Conservation (phyloP, 345 rosid genomes). For the Lepidium africanum region DNA sequence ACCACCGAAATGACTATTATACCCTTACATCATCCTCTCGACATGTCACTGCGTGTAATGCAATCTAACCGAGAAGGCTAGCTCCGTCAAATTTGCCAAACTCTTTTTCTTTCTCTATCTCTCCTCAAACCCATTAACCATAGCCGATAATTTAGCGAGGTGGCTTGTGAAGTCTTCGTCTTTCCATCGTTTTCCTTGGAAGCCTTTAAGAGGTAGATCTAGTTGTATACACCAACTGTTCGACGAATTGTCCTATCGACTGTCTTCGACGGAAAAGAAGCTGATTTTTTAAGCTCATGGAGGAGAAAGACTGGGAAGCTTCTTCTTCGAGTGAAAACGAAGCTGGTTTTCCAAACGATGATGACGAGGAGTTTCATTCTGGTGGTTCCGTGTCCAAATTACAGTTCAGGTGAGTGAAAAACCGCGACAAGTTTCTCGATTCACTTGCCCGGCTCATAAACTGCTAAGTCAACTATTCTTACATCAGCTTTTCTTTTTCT, state of each 20-base stretch:
- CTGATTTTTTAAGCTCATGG: neutral
- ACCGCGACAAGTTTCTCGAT: neutral
- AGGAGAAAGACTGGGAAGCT: conserved; percentile 17
- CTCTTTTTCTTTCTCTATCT: conserved; percentile 1
- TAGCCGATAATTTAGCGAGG: conserved; percentile 1
- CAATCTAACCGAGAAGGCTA: conserved; percentile 23
- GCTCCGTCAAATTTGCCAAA: conserved; percentile 19
- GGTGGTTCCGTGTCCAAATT: conserved; percentile 15
- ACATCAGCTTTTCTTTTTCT: neutral
- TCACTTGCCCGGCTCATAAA: neutral
- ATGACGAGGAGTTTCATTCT: conserved; percentile 24
- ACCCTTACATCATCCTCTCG: conserved; percentile 22
- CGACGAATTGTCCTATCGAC: conserved; percentile 3
- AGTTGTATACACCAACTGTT: conserved; percentile 6
- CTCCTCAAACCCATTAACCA: conserved; percentile 11
- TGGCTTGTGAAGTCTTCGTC: conserved; percentile 18
- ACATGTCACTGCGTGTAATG: conserved; percentile 21
- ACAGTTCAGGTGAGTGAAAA: conserved; percentile 35
- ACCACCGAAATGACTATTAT: neutral
- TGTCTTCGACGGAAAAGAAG: neutral
- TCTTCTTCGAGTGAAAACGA: conserved; percentile 25
- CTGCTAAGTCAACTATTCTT: neutral
- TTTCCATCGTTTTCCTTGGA: conserved; percentile 1
- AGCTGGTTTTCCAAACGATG: neutral
- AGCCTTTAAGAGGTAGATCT: neutral